Evolutionary conservation across 176 grass and related monocot genomes (phyloP).

Genomic region (Oryza brachyantha): DNA sequence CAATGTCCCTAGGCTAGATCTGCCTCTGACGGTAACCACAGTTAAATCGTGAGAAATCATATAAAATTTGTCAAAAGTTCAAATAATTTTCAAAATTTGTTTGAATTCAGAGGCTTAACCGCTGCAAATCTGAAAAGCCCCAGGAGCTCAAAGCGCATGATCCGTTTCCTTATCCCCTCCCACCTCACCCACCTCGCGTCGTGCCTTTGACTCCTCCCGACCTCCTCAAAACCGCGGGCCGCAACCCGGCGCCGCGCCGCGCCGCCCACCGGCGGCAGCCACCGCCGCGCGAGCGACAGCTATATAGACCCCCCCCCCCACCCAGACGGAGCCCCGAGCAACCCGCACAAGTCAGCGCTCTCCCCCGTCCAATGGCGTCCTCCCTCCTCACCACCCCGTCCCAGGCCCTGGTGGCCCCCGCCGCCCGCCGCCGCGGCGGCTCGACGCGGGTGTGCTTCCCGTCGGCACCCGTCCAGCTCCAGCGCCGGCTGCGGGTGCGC

Average conservation of each 20-base stretch:
- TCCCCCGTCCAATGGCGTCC: conserved; percentile 41
- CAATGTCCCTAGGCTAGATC: too few species aligned
- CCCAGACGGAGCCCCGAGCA: neutral
- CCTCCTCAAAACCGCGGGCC: conserved; percentile 46
- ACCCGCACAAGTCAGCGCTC: neutral
- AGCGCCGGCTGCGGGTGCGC: conserved; percentile 16
- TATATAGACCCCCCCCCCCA: neutral
- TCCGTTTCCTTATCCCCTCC: conserved; percentile 54
- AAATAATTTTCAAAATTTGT: too few species aligned
- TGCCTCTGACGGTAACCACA: too few species aligned
- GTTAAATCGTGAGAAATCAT: too few species aligned
- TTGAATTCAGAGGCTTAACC: neutral
- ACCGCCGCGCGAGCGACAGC: neutral
- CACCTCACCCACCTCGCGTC: neutral
- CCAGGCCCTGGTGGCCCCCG: too few species aligned
- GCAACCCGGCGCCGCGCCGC: too few species aligned
- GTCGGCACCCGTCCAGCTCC: neutral
- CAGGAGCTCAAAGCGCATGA: conserved; percentile 35
- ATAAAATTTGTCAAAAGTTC: too few species aligned
- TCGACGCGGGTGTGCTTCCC: conserved; percentile 1
- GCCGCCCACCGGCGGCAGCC: conserved; percentile 44
- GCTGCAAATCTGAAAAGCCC: neutral
- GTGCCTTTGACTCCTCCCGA: conserved; percentile 26
- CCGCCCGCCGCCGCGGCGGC: too few species aligned
- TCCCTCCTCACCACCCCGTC: conserved; percentile 57